These are phyloP conservation scores for Nicotiana rustica DNA, from an alignment of 305 asterid genomes.

Conservation along the genomic window DNA sequence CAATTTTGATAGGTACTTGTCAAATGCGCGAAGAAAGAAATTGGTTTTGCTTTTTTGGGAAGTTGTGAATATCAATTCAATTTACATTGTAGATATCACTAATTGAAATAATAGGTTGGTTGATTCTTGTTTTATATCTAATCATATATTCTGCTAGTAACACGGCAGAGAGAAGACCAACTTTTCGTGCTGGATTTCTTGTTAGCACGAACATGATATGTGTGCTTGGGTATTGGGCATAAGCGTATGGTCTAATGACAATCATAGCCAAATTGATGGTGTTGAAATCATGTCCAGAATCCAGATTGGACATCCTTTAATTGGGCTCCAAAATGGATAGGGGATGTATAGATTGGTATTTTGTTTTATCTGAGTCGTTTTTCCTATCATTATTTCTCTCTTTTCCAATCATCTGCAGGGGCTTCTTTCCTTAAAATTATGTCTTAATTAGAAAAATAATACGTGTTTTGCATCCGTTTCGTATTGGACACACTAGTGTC, in stretches of 20 bases:
- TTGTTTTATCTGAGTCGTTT: background rate
- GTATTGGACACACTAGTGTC: too few relatives aligned
- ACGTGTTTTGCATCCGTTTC: too few relatives aligned
- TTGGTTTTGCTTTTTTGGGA: slow-evolving; percentile 26
- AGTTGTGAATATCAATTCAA: slow-evolving; percentile 38
- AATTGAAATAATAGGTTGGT: slow-evolving; percentile 28
- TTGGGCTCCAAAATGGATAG: too few relatives aligned
- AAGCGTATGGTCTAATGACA: too few relatives aligned
- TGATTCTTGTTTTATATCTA: slow-evolving; percentile 2
- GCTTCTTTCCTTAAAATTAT: too few relatives aligned
- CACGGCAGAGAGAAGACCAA: background rate
- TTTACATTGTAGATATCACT: slow-evolving; percentile 36
- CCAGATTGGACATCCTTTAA: too few relatives aligned
- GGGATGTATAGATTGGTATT: background rate
- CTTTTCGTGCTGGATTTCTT: too few relatives aligned
- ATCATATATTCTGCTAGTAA: slow-evolving; percentile 8
- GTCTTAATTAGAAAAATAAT: too few relatives aligned
- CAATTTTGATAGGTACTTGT: slow-evolving; percentile 38
- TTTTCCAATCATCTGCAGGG: background rate
- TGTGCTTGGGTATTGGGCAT: too few relatives aligned
- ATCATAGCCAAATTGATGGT: background rate
- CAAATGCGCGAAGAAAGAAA: slow-evolving; percentile 29
- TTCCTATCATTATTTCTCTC: background rate
- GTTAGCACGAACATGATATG: too few relatives aligned
- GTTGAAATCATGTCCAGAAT: too few relatives aligned